phyloP scores from a whole-genome alignment of 495 filamentous ascomycete species.

The Penicilliopsis zonata region DNA sequence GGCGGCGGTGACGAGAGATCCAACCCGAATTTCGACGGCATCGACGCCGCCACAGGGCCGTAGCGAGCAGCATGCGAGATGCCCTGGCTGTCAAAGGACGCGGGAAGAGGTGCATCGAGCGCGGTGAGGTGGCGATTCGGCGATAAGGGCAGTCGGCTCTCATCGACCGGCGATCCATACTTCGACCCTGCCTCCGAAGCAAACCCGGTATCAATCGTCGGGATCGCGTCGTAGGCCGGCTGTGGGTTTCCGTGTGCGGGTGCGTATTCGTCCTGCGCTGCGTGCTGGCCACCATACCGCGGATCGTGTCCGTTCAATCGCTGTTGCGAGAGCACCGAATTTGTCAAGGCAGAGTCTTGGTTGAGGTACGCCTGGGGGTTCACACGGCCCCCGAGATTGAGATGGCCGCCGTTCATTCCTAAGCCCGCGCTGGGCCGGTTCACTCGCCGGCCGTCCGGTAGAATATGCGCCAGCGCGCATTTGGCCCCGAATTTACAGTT shows the following conservation, averaged over 20 bases:
- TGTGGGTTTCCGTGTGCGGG: constrained; percentile 33
- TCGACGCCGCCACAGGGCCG: constrained; percentile 83
- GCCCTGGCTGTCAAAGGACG: constrained; percentile 93
- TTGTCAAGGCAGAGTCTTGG: constrained; percentile 67
- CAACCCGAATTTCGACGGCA: constrained; percentile 84
- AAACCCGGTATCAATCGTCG: constrained; percentile 70
- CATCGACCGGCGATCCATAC: constrained; percentile 82
- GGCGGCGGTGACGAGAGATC: constrained; percentile 69
- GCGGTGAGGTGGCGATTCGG: constrained; percentile 60
- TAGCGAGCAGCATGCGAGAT: constrained; percentile 83
- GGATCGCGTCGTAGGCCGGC: constrained; percentile 42
- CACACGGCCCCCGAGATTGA: constrained; percentile 60
- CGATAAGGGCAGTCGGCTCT: constrained; percentile 59
- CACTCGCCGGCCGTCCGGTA: constrained; percentile 84
- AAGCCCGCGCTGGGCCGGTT: constrained; percentile 46
- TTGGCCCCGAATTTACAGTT: constrained; percentile 99
- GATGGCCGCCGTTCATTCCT: constrained; percentile 37
- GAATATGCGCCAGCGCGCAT: constrained; percentile 90
- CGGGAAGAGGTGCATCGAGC: constrained; percentile 88
- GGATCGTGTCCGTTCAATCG: constrained; percentile 34
- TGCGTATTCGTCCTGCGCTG: constrained; percentile 28
- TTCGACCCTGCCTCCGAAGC: constrained; percentile 63
- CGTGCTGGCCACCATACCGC: constrained; percentile 25
- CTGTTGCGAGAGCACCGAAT: constrained; percentile 70
- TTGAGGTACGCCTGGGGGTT: constrained; percentile 54